Percentiles rank a stretch among this genome's conserved stretches.
Conservation (phyloP, 1,139 yeast genomes). For the Sugiyamaella grinbergsii region DNA sequence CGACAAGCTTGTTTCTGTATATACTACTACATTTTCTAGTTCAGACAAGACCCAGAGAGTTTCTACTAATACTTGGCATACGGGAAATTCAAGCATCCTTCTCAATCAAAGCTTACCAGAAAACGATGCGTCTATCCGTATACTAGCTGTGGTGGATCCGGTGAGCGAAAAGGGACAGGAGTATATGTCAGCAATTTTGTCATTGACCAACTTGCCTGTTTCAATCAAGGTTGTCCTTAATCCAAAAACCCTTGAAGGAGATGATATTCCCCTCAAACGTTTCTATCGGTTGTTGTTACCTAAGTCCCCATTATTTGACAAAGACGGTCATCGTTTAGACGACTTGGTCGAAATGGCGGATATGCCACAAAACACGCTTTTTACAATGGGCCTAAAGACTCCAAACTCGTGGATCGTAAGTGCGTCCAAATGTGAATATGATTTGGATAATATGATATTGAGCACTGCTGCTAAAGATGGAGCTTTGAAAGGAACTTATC, state of each 20-base stretch:
- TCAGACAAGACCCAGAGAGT: constrained; percentile 21
- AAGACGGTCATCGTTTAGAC: constrained; percentile 31
- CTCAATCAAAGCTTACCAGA: constrained; percentile 32
- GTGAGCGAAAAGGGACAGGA: constrained; percentile 67
- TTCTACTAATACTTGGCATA: constrained; percentile 28
- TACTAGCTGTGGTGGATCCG: constrained; percentile 72
- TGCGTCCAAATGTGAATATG: constrained; percentile 53
- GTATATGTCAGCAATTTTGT: constrained; percentile 53
- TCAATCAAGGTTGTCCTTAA: constrained; percentile 57
- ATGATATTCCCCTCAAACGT: constrained; percentile 55
- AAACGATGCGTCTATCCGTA: constrained; percentile 42
- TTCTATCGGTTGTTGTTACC: constrained; percentile 57
- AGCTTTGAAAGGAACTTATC: constrained; percentile 47
- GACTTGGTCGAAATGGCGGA: constrained; percentile 39
- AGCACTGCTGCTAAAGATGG: constrained; percentile 40
- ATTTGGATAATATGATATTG: constrained; percentile 61
- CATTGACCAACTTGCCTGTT: constrained; percentile 47
- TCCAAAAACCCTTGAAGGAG: constrained; percentile 52
- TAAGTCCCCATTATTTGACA: constrained; percentile 47
- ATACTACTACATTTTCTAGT: constrained; percentile 28
- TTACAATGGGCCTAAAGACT: constrained; percentile 60
- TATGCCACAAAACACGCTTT: constrained; percentile 54
- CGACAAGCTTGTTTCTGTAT: constrained; percentile 35
- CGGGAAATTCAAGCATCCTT: constrained; percentile 27
- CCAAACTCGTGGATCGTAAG: constrained; percentile 70